Conservation (phyloP, 1,284 basidiomycete species). For the Ceratobasidium papillatum region DNA sequence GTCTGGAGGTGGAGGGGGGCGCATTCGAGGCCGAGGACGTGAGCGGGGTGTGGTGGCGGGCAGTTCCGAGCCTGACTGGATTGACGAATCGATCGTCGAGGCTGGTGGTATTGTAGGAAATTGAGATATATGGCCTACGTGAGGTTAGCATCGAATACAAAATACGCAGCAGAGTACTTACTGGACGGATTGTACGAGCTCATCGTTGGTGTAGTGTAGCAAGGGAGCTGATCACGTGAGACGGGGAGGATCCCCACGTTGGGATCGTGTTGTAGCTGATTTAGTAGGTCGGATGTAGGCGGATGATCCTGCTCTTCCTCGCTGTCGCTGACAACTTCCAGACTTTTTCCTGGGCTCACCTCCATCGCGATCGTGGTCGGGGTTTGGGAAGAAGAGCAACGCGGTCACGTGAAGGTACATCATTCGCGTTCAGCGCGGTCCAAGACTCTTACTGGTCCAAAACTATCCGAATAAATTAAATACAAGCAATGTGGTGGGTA, state of each 20-base stretch:
- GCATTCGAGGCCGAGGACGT: constrained; percentile 33
- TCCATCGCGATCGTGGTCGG: constrained; percentile 26
- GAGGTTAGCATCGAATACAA: not conserved
- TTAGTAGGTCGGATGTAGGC: not conserved
- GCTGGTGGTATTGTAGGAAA: constrained; percentile 8
- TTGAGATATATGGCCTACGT: constrained; percentile 33
- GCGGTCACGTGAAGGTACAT: constrained; percentile 37
- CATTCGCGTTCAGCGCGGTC: constrained; percentile 3
- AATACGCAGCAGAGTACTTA: not conserved
- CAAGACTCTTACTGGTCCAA: not conserved
- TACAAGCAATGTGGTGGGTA: not conserved
- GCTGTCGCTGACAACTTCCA: constrained; percentile 33
- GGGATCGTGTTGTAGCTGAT: constrained; percentile 10
- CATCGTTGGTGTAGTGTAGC: constrained; percentile 16
- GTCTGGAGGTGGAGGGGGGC: constrained; percentile 32
- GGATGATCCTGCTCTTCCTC: constrained; percentile 32
- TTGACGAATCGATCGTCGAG: constrained; percentile 2
- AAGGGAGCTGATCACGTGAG: constrained; percentile 27
- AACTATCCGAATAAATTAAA: not conserved
- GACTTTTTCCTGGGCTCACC: constrained; percentile 26
- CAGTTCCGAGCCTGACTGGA: constrained; percentile 14
- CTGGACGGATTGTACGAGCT: constrained; percentile 28
- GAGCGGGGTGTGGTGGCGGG: constrained; percentile 35
- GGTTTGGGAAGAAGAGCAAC: constrained; percentile 11
- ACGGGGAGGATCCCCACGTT: constrained; percentile 32